phyloP scores from a whole-genome alignment of 495 filamentous ascomycete genomes.

The Aspergillus biplanus region DNA sequence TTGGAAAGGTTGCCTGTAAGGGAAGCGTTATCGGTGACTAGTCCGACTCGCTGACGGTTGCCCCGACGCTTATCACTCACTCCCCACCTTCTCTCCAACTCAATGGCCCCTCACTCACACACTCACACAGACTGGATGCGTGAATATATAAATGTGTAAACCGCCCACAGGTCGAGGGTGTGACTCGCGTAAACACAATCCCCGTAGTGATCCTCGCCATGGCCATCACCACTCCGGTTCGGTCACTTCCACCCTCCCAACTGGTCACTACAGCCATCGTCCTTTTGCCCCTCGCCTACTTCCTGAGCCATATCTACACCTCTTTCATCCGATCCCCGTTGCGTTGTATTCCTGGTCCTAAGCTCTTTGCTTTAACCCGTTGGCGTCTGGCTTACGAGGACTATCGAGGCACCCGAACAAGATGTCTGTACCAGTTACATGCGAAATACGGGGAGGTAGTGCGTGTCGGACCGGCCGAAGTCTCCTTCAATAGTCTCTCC shows the following conservation, averaged over 20 bases:
- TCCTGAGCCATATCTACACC: neutral
- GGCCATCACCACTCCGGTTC: neutral
- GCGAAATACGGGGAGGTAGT: conserved; percentile 41
- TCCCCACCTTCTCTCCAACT: neutral
- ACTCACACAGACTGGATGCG: no score
- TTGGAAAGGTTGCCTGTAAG: no score
- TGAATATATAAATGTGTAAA: no score
- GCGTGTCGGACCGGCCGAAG: conserved; percentile 45
- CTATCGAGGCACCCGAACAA: conserved; percentile 36
- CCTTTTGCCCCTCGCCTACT: neutral
- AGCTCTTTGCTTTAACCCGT: conserved; percentile 29
- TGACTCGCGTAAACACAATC: neutral
- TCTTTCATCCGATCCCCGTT: conserved; percentile 5
- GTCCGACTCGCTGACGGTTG: conserved; percentile 14
- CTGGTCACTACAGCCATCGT: neutral
- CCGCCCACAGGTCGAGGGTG: neutral
- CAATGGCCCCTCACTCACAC: neutral
- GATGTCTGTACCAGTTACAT: conserved; percentile 35
- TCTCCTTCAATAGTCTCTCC: conserved; percentile 37
- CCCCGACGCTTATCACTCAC: conserved; percentile 6
- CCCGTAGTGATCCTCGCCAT: neutral
- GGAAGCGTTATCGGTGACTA: neutral
- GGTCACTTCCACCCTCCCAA: neutral
- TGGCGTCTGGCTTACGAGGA: conserved; percentile 35
- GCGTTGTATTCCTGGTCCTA: conserved; percentile 30